phyloP scores from a whole-genome alignment of 129 eudicot genomes.

The Solidago caesia region DNA sequence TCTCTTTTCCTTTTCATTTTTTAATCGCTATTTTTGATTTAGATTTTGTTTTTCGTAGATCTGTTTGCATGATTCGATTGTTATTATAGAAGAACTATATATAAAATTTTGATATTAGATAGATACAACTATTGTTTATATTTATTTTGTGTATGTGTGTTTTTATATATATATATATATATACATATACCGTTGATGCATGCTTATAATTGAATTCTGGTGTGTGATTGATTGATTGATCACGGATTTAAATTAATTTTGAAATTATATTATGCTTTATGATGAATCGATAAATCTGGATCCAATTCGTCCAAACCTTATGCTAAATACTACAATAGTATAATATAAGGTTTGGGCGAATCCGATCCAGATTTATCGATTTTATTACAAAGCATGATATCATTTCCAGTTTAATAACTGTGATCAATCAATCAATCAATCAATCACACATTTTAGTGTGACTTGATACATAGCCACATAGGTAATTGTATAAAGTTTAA shows the following conservation, averaged over 20 bases:
- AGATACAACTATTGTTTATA: background rate
- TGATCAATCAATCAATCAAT: too few relatives aligned
- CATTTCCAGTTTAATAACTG: too few relatives aligned
- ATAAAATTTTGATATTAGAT: background rate
- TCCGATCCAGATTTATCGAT: too few relatives aligned
- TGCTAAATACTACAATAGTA: background rate
- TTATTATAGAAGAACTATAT: too few relatives aligned
- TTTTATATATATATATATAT: background rate
- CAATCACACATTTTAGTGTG: too few relatives aligned
- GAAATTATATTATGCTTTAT: background rate
- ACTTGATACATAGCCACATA: too few relatives aligned
- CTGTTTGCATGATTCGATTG: conserved; percentile 6
- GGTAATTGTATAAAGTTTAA: too few relatives aligned
- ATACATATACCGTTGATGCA: conserved; percentile 7
- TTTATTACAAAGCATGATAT: too few relatives aligned
- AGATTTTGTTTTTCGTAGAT: conserved; percentile 10
- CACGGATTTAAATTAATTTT: conserved; percentile 10
- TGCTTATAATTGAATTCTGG: conserved; percentile 1
- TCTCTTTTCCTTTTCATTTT: background rate
- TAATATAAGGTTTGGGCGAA: too few relatives aligned
- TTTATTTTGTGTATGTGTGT: conserved; percentile 14
- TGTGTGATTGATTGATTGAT: conserved; percentile 21
- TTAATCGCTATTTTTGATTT: background rate
- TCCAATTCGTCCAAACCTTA: background rate
- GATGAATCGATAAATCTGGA: conserved; percentile 17